phyloP scores from a whole-genome alignment of 192 early-diverging fungal species.

The Gaertneriomyces sp. region DNA sequence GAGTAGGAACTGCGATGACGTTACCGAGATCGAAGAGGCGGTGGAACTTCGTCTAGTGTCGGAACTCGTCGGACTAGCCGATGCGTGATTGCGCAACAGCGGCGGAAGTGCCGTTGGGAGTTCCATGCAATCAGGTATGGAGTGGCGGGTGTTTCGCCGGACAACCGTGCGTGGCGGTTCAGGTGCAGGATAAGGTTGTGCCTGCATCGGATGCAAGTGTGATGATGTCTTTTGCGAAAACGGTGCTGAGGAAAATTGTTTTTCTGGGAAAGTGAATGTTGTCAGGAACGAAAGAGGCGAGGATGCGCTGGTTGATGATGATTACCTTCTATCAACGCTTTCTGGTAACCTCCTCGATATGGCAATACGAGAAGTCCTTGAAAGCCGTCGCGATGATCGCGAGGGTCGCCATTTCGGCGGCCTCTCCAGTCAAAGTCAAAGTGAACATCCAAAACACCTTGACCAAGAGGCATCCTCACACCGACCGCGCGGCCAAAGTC shows the following conservation, averaged over 20 bases:
- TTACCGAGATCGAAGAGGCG: neutral
- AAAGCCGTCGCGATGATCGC: neutral
- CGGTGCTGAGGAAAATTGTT: neutral
- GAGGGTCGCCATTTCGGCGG: neutral
- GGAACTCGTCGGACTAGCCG: no score
- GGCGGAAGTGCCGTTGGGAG: no score
- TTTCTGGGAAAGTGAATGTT: neutral
- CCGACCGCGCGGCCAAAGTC: no score
- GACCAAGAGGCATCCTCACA: no score
- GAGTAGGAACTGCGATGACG: neutral
- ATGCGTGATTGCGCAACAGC: no score
- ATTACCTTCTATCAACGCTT: neutral
- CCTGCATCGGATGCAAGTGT: neutral
- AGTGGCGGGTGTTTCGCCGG: no score
- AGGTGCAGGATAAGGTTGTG: neutral
- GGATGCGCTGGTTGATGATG: neutral
- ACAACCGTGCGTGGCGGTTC: no score
- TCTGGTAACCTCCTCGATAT: neutral
- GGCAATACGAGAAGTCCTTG: neutral
- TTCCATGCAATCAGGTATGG: no score
- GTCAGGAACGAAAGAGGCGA: neutral
- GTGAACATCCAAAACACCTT: neutral
- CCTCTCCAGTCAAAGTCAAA: slow-evolving; percentile 5
- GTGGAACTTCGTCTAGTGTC: neutral
- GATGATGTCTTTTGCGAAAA: neutral